A percentile compares a stretch with the other conserved stretches of the same genome.
Evolutionary conservation across 2,329 filamentous ascomycete genomes (phyloP).

Genomic region (Aspergillus chevalieri): DNA sequence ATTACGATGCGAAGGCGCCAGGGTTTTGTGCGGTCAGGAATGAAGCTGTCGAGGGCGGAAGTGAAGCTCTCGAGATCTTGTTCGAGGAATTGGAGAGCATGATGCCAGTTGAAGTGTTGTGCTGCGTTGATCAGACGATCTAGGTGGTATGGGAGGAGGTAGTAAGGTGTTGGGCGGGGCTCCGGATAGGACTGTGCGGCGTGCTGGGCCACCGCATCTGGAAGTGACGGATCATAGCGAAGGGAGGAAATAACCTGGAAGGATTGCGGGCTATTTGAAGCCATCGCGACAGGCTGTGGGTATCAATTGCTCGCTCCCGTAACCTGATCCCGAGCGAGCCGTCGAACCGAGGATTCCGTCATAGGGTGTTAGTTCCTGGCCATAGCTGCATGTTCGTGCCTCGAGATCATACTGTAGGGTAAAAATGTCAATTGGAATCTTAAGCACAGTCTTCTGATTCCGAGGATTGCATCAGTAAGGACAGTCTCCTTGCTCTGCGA

Average conservation of each 20-base stretch:
- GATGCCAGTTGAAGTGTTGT: conserved; percentile 43
- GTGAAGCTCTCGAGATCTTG: conserved; percentile 23
- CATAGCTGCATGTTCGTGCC: no score
- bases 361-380: not conserved
- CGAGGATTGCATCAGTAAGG: no score
- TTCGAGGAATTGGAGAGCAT: conserved; percentile 25
- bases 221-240: conserved; percentile 61
- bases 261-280: conserved; percentile 3
- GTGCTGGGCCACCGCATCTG: conserved; percentile 22
- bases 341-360: conserved; percentile 14
- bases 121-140: conserved; percentile 65
- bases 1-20: conserved; percentile 36
- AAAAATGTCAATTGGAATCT: not conserved
- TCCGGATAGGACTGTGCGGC: conserved; percentile 29
- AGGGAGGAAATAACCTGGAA: conserved; percentile 66
- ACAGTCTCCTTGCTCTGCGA: conserved; percentile 1
- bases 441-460: no score
- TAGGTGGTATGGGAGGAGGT: conserved; percentile 72
- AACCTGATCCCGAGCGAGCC: no score
- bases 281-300: conserved; percentile 7
- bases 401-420: not conserved
- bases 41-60: conserved; percentile 15
- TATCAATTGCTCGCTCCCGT: not conserved
- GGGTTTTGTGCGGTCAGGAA: conserved; percentile 26
- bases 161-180: conserved; percentile 55